Evolutionary conservation across 1,284 basidiomycete genomes (phyloP), one percentile per base, ranked within the genome.

Genomic region (Earliella scabrosa): DNA sequence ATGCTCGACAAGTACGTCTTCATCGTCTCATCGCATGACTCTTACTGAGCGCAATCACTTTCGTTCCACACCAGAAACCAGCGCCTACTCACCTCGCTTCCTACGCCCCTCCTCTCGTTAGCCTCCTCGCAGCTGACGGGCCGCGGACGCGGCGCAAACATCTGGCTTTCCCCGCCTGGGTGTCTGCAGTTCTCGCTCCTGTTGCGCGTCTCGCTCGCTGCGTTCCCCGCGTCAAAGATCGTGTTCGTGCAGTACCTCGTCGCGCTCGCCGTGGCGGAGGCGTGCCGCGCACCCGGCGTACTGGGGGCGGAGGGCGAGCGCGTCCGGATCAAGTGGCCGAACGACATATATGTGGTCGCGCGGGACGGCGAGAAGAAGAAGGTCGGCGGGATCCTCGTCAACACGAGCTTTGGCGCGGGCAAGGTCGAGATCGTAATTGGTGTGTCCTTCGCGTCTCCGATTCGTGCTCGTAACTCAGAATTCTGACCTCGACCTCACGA

Each of bases 191-290:
- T 96, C 71, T 96, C 95, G 6, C 69, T 97, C 31, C 81, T 92
- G 26, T 78, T 96, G 14, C 87, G 88, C 8, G 71, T 92, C 1
- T 71, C 82, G 1, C 72, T 86, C 0, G 67, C 79, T 0, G 63
- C 71, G 0, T 74, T 93, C 53, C 85, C 87, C 4, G 78, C 87
- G 3, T 77, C 80, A 31, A 87, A 87, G 55, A 81, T 98, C 39
- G 94, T 98, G 14, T 97, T 99, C 68, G 76, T 97, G n/a, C 97
- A 99, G 69, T 99, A 99, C 70, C 82, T 99, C 0, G 91, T 92
- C 56, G 93, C 90, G 0, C 76, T 99, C 27, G 93, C 96, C 0
- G 88, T 98, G n/a, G 86, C 88, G 3, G 90, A 96, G 65, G 95
- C 93, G 0, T 89, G 92, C 61, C 76, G 84, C 1, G 77, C 82